Conservation (phyloP, 2,329 filamentous ascomycete species). For the Fusarium sp. region DNA sequence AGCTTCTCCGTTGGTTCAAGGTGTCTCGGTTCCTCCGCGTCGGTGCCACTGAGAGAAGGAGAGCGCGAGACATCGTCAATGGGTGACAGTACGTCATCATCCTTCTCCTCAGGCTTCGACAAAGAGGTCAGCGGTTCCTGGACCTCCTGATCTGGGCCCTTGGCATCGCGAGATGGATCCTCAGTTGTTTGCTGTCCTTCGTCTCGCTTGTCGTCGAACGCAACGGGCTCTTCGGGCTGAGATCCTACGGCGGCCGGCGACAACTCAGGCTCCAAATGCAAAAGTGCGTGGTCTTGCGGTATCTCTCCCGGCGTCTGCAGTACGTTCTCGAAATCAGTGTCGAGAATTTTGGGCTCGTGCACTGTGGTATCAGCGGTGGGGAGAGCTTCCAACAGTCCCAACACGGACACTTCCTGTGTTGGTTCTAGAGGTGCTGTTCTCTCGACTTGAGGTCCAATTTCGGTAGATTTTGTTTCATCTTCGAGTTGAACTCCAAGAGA, state of each 20-base stretch:
- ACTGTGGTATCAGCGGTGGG: background rate
- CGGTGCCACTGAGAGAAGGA: background rate
- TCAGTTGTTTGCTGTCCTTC: background rate
- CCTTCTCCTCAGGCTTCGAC: background rate
- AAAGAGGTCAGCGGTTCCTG: background rate
- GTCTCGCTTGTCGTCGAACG: background rate
- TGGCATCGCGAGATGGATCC: background rate
- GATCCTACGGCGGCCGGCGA: background rate
- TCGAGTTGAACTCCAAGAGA: background rate
- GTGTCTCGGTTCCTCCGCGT: background rate
- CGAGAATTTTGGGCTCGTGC: constrained; percentile 2
- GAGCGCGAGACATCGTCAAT: background rate
- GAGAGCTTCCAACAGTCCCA: background rate
- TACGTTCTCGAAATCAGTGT: constrained; percentile 5
- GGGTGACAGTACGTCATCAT: background rate
- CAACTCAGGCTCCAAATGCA: background rate
- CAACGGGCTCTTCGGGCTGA: background rate
- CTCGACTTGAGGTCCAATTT: background rate
- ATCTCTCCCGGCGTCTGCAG: background rate
- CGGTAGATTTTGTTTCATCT: background rate
- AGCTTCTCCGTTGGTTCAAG: background rate
- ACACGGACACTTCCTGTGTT: background rate
- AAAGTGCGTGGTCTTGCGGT: background rate
- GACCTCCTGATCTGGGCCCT: background rate
- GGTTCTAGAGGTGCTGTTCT: background rate